Conservation (phyloP, 148 eudicot genomes). For the Amaranthus hypochondriacus region DNA sequence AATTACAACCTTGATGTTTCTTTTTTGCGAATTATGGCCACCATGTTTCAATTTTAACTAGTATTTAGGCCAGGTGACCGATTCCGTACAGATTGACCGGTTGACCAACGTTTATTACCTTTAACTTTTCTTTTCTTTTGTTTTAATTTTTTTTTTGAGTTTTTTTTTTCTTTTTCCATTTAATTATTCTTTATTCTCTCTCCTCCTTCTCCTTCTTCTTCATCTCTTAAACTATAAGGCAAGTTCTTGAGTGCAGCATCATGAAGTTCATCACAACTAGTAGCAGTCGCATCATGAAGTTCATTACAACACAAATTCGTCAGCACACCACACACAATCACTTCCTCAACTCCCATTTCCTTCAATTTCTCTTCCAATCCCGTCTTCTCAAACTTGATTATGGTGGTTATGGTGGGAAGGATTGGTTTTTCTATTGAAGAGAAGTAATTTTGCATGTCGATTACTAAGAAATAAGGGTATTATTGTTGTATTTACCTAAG, state of each 20-base stretch:
- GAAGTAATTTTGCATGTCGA: conserved; percentile 85
- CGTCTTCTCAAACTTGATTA: conserved; percentile 64
- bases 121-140: too few species aligned
- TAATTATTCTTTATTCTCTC: too few species aligned
- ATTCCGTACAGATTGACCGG: too few species aligned
- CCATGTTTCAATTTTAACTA: too few species aligned
- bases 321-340: conserved; percentile 76
- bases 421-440: conserved; percentile 53
- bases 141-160: too few species aligned
- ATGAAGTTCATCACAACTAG: conserved; percentile 55
- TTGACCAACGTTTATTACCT: too few species aligned
- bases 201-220: too few species aligned
- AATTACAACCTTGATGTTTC: too few species aligned
- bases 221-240: conserved; percentile 56
- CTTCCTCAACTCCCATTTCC: conserved; percentile 65
- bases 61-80: too few species aligned
- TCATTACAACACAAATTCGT: conserved; percentile 80
- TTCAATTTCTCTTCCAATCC: conserved; percentile 51
- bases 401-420: conserved; percentile 45
- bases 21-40: too few species aligned
- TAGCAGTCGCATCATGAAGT: conserved; percentile 84
- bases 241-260: conserved; percentile 67
- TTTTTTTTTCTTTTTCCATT: too few species aligned
- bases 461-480: conserved; percentile 37
- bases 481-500: too few species aligned